Evolutionary conservation across 768 basidiomycete species (phyloP).

Genomic region (Boletus tylopilopsis): DNA sequence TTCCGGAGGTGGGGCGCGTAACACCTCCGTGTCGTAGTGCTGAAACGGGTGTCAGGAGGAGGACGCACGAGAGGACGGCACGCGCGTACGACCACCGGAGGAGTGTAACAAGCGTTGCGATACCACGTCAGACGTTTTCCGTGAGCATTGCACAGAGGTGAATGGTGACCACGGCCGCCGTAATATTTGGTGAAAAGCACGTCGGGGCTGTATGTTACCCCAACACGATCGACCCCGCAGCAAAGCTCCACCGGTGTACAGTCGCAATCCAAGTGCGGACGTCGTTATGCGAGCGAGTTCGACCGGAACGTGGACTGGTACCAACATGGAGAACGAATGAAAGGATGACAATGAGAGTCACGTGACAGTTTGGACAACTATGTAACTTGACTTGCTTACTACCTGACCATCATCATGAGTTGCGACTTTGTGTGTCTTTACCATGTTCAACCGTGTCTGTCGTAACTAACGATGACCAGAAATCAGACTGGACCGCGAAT

Average conservation of each 20-base stretch:
- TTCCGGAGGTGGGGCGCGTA: slow-evolving; percentile 61
- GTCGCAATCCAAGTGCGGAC: slow-evolving; percentile 4
- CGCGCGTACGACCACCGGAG: slow-evolving; percentile 17
- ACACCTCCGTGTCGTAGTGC: slow-evolving; percentile 46
- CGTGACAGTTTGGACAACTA: not conserved
- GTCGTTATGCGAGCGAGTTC: slow-evolving; percentile 15
- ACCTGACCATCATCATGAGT: not conserved
- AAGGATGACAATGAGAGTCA: not conserved
- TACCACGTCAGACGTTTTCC: not conserved
- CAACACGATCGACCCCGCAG: slow-evolving; percentile 2
- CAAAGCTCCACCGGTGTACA: not conserved
- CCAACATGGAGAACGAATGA: too few species aligned
- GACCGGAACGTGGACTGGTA: slow-evolving; percentile 1
- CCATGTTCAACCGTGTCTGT: rapidly evolving
- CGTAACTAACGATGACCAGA: slow-evolving; percentile 35
- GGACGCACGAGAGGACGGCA: not conserved
- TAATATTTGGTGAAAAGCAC: slow-evolving; percentile 11
- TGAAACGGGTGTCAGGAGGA: not conserved
- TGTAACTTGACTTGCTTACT: too few species aligned
- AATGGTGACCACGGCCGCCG: not conserved
- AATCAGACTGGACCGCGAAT: slow-evolving; percentile 64
- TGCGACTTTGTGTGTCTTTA: slow-evolving; percentile 21
- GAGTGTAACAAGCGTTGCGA: slow-evolving; percentile 11
- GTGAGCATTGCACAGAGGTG: not conserved
- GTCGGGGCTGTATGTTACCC: not conserved